phyloP scores from a whole-genome alignment of 2,329 filamentous ascomycete species.

The Escovopsis sp. region DNA sequence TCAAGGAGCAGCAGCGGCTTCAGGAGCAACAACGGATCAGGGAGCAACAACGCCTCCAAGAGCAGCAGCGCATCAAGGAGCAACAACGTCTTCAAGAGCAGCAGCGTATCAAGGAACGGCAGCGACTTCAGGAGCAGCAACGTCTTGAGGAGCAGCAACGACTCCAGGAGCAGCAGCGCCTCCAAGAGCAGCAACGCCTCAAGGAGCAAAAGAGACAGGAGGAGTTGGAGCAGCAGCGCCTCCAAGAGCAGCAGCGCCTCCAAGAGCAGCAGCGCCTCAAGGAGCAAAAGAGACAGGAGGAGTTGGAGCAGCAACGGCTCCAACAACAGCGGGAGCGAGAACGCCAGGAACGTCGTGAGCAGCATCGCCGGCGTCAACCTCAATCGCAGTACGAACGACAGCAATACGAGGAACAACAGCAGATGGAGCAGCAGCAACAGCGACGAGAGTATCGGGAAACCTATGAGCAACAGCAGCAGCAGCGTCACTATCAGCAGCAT shows the following conservation, averaged over 20 bases:
- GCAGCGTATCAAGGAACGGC: not conserved
- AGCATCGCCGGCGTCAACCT: not conserved
- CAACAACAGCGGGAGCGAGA: not conserved
- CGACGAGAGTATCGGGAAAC: not conserved
- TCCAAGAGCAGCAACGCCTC: not conserved
- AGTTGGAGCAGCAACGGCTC: not conserved
- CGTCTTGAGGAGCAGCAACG: not conserved
- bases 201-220: not conserved
- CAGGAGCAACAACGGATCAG: too few species aligned
- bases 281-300: not conserved
- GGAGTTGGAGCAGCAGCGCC: not conserved
- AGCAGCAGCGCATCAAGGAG: not conserved
- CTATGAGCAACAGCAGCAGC: too few species aligned
- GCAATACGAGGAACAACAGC: not conserved
- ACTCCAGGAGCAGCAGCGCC: slow-evolving; percentile 4
- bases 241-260: not conserved
- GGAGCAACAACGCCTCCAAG: too few species aligned
- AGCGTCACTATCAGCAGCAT: too few species aligned
- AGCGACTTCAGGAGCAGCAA: not conserved
- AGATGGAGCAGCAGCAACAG: not conserved
- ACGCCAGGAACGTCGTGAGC: too few species aligned
- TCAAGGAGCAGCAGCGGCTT: too few species aligned
- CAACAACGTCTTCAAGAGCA: not conserved
- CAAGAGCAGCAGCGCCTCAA: not conserved
- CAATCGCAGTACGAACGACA: not conserved